A percentile compares a stretch with the other conserved stretches of the same genome.
Conservation (phyloP, 2,329 filamentous ascomycete species). For the Fusarium duplospermum region DNA sequence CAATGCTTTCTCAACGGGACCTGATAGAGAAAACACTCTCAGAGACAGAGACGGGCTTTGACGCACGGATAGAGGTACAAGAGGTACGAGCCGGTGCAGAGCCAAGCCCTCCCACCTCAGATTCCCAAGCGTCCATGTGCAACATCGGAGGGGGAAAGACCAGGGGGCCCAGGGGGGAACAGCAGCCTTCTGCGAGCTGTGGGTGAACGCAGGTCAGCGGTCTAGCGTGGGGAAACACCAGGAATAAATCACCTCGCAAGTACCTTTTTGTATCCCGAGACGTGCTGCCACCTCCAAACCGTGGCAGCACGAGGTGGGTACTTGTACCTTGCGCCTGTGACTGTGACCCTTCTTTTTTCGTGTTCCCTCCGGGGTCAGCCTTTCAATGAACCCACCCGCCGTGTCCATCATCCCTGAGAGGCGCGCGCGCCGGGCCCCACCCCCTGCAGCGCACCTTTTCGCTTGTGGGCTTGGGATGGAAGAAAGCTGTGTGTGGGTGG, state of each 20-base stretch:
- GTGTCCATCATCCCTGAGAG: background rate
- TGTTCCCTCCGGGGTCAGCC: slow-evolving; percentile 11
- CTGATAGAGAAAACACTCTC: slow-evolving; percentile 36
- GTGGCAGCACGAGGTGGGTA: background rate
- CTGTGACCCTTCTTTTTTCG: slow-evolving; percentile 12
- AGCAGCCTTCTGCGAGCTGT: slow-evolving; percentile 10
- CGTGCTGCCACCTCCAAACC: slow-evolving; percentile 8
- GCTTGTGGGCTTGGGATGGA: slow-evolving; percentile 9
- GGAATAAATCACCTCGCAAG: slow-evolving; percentile 26
- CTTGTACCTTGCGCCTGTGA: background rate
- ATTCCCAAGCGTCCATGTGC: slow-evolving; percentile 40
- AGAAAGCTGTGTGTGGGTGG: slow-evolving; percentile 4
- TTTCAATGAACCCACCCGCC: slow-evolving; percentile 10
- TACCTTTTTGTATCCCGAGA: slow-evolving; percentile 28
- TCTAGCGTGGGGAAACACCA: slow-evolving; percentile 36
- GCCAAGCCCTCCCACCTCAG: slow-evolving; percentile 29
- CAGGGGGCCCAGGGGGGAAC: slow-evolving; percentile 17
- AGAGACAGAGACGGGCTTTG: slow-evolving; percentile 8
- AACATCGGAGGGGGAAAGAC: slow-evolving; percentile 27
- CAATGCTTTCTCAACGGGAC: slow-evolving; percentile 6
- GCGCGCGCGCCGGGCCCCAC: background rate
- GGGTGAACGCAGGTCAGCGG: slow-evolving; percentile 15
- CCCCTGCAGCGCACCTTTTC: slow-evolving; percentile 15
- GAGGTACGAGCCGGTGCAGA: slow-evolving; percentile 12
- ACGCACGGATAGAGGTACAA: slow-evolving; percentile 31